These are phyloP conservation scores for Neofusicoccum sp. DNA, from an alignment of 2,329 filamentous ascomycete species.

Conservation along the genomic window DNA sequence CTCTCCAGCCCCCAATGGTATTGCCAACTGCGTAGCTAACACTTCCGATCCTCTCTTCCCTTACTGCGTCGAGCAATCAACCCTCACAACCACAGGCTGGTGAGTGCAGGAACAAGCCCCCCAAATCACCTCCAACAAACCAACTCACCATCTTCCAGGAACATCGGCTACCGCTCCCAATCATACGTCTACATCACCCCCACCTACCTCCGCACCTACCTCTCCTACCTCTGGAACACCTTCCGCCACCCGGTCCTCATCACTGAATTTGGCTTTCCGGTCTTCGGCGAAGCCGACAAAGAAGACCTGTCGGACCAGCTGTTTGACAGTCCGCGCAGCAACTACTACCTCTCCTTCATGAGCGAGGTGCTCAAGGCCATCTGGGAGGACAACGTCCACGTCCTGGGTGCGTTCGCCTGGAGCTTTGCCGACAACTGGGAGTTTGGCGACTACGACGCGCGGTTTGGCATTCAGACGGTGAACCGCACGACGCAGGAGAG, in stretches of 20 bases:
- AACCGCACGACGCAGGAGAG: slow-evolving; percentile 41
- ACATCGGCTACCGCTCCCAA: slow-evolving; percentile 60
- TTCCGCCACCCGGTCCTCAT: slow-evolving; percentile 50
- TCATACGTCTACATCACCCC: slow-evolving; percentile 63
- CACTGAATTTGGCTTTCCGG: slow-evolving; percentile 42
- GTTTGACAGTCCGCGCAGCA: slow-evolving; percentile 33
- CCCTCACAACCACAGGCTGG: slow-evolving; percentile 54
- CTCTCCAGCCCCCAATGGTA: slow-evolving; percentile 36
- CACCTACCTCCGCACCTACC: slow-evolving; percentile 58
- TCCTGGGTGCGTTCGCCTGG: slow-evolving; percentile 41
- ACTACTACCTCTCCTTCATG: slow-evolving; percentile 39
- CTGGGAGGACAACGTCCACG: slow-evolving; percentile 45
- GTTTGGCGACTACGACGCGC: slow-evolving; percentile 52
- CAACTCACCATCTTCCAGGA: slow-evolving; percentile 16
- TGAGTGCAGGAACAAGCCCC: slow-evolving; percentile 27
- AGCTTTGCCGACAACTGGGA: slow-evolving; percentile 43
- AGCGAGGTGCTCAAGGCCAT: slow-evolving; percentile 37
- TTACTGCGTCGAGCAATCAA: slow-evolving; percentile 42
- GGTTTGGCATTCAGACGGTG: slow-evolving; percentile 59
- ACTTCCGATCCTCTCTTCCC: slow-evolving; percentile 37
- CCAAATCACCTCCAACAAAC: too few species aligned
- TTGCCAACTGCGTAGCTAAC: slow-evolving; percentile 42
- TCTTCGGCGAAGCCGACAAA: slow-evolving; percentile 37
- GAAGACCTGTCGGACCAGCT: slow-evolving; percentile 33
- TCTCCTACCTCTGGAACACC: slow-evolving; percentile 63